A percentile compares a stretch with the other conserved stretches of the same genome.
Conservation (phyloP, 2,329 filamentous ascomycete species). For the Raffaelea arxii region DNA sequence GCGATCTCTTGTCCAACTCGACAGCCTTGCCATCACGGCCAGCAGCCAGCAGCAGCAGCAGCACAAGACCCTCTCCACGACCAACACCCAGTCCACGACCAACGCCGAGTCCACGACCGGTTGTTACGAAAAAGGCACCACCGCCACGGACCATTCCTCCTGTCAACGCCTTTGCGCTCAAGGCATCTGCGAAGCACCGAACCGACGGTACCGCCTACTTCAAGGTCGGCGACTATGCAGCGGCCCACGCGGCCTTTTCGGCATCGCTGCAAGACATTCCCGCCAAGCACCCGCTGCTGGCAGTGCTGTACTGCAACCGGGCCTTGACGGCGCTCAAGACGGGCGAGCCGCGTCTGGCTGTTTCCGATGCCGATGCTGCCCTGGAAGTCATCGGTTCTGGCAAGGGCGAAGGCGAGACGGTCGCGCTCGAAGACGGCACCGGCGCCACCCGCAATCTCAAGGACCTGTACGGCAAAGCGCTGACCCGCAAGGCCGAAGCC, state of each 20-base stretch:
- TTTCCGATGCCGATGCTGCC: conserved; percentile 74
- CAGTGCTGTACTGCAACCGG: conserved; percentile 85
- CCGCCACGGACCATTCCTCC: conserved; percentile 53
- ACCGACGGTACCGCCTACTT: conserved; percentile 78
- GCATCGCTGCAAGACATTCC: conserved; percentile 68
- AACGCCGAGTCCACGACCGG: conserved; percentile 12
- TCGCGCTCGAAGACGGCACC: conserved; percentile 54
- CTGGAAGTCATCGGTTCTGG: conserved; percentile 69
- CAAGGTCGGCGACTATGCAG: conserved; percentile 85
- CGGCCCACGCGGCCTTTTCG: conserved; percentile 75
- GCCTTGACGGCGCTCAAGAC: conserved; percentile 85
- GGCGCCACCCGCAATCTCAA: conserved; percentile 73
- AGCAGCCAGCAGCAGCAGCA: neutral
- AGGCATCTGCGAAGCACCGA: conserved; percentile 68
- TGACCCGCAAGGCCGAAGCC: conserved; percentile 91
- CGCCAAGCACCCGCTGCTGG: conserved; percentile 67
- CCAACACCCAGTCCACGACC: conserved; percentile 18
- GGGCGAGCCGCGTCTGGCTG: conserved; percentile 79
- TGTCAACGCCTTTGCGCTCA: conserved; percentile 59
- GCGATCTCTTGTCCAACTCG: conserved; percentile 55
- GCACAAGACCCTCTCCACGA: conserved; percentile 30
- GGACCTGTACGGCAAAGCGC: conserved; percentile 85
- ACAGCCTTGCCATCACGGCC: conserved; percentile 23
- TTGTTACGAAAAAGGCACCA: conserved; percentile 36
- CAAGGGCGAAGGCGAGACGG: conserved; percentile 70